A percentile compares a stretch with the other conserved stretches of the same genome.
phyloP scores from a whole-genome alignment of 768 basidiomycete genomes.

The Leccinellum luteum region DNA sequence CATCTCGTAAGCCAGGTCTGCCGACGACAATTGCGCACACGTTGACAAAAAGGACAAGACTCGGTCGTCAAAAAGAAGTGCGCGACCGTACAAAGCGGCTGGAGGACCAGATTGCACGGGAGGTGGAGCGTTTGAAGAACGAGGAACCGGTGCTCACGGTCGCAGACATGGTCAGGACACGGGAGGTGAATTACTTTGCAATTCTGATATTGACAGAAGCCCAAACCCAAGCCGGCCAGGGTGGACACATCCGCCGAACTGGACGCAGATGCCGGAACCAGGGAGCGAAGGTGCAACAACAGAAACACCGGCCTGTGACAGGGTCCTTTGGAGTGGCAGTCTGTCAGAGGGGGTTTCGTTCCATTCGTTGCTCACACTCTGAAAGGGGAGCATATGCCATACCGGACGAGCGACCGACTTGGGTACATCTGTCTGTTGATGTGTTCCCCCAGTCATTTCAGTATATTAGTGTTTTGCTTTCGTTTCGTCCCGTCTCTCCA shows the following conservation, averaged over 20 bases:
- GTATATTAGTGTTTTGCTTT: too few species aligned
- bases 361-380: too few species aligned
- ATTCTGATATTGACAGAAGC: slow-evolving; percentile 87
- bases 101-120: slow-evolving; percentile 83
- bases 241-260: slow-evolving; percentile 57
- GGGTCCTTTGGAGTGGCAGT: too few species aligned
- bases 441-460: too few species aligned
- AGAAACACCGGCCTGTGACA: background rate
- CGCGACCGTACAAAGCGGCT: slow-evolving; percentile 97
- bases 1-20: slow-evolving; percentile 71
- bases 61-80: slow-evolving; percentile 73
- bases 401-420: too few species aligned
- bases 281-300: slow-evolving; percentile 31
- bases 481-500: too few species aligned
- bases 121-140: slow-evolving; percentile 68
- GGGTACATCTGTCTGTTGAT: too few species aligned
- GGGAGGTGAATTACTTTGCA: slow-evolving; percentile 81
- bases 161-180: slow-evolving; percentile 85
- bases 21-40: slow-evolving; percentile 84
- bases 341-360: too few species aligned
- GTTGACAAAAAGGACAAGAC: too few species aligned
- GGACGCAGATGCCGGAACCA: slow-evolving; percentile 51
- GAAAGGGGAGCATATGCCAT: too few species aligned
- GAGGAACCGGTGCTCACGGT: slow-evolving; percentile 82
- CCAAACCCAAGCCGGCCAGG: slow-evolving; percentile 79